Evolutionary conservation across 2,329 filamentous ascomycete genomes (phyloP).

Genomic region (Pyrenochaeta sp.): DNA sequence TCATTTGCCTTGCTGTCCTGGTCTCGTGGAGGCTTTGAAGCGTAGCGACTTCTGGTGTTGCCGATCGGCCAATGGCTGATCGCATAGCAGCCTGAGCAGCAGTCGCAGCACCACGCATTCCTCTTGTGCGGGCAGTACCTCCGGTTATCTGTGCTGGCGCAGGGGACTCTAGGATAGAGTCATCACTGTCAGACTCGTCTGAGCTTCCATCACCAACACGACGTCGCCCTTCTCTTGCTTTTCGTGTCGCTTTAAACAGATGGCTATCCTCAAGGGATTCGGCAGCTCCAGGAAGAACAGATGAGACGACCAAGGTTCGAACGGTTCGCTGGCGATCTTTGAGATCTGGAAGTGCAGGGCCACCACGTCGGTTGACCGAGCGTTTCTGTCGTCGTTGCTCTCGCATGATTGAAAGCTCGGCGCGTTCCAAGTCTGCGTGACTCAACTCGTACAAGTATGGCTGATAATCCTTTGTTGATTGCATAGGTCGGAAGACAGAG

Average conservation of each 20-base stretch:
- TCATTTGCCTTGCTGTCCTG: constrained; percentile 68
- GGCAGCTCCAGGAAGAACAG: constrained; percentile 88
- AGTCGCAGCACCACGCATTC: constrained; percentile 87
- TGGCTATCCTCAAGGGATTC: constrained; percentile 82
- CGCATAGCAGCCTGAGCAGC: constrained; percentile 87
- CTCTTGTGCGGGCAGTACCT: constrained; percentile 85
- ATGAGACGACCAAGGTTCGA: constrained; percentile 89
- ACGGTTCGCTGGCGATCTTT: constrained; percentile 95
- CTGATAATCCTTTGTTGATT: constrained; percentile 91
- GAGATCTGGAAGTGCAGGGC: constrained; percentile 91
- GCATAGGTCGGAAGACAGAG: constrained; percentile 86
- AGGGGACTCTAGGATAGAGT: constrained; percentile 86
- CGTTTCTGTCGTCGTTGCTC: constrained; percentile 95
- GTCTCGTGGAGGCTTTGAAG: constrained; percentile 71
- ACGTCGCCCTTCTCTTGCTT: constrained; percentile 61
- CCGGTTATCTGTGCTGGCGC: constrained; percentile 72
- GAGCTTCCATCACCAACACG: constrained; percentile 76
- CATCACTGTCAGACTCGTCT: constrained; percentile 91
- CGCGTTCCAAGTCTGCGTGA: constrained; percentile 87
- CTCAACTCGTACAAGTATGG: constrained; percentile 95
- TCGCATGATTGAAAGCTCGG: constrained; percentile 90
- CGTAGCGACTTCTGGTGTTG: constrained; percentile 80
- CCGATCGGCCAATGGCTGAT: constrained; percentile 78
- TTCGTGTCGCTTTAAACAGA: constrained; percentile 73
- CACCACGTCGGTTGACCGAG: constrained; percentile 91